These are phyloP conservation scores for Entomortierella chlamydospora DNA, from an alignment of 192 early-diverging fungal genomes.

Conservation along the genomic window DNA sequence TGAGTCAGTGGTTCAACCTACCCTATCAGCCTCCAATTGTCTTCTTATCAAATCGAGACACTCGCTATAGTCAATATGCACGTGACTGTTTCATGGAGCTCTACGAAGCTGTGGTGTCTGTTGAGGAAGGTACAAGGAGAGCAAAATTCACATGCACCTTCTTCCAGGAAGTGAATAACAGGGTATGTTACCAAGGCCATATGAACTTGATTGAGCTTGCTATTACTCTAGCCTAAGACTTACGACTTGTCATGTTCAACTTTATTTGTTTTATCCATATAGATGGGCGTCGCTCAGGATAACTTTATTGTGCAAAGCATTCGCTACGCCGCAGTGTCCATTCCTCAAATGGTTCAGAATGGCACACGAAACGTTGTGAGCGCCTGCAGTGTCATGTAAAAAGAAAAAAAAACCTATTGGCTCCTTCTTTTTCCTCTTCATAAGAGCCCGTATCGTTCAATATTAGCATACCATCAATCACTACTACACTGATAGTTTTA, in stretches of 20 bases:
- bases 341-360: constrained; percentile 44
- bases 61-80: constrained; percentile 58
- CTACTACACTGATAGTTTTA: no score
- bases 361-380: constrained; percentile 29
- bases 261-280: neutral
- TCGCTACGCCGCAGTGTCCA: constrained; percentile 32
- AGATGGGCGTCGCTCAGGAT: constrained; percentile 57
- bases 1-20: constrained; percentile 57
- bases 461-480: no score
- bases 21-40: constrained; percentile 58
- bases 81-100: constrained; percentile 57
- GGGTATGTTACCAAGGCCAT: constrained; percentile 1
- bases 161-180: constrained; percentile 58
- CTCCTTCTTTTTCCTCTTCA: no score
- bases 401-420: no score
- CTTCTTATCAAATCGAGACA: constrained; percentile 59
- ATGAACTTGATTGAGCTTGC: no score
- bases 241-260: no score
- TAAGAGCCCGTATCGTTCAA: no score
- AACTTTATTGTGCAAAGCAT: constrained; percentile 60
- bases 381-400: constrained; percentile 48
- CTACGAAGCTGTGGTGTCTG: constrained; percentile 55
- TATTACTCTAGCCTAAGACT: no score
- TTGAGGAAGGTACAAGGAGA: constrained; percentile 51
- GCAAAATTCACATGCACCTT: constrained; percentile 60